A percentile compares a stretch with the other conserved stretches of the same genome.
phyloP scores from a whole-genome alignment of 2,329 filamentous ascomycete species.

The Alternaria sp. region DNA sequence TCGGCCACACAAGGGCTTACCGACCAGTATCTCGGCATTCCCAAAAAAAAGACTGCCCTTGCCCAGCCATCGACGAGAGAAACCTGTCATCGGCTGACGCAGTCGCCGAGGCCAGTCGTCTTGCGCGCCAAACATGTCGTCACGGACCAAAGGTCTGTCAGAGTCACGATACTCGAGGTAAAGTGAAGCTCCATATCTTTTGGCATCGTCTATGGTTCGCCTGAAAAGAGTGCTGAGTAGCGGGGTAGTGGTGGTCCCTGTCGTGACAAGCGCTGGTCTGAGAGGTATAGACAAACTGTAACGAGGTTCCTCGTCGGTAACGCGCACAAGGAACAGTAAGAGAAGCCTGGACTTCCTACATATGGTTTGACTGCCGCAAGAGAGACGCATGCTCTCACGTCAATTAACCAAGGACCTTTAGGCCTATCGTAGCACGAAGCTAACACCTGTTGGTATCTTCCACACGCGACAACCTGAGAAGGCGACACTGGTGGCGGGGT shows the following conservation, averaged over 20 bases:
- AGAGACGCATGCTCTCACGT: slow-evolving; percentile 32
- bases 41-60: slow-evolving; percentile 1
- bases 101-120: slow-evolving; percentile 9
- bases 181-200: slow-evolving; percentile 19
- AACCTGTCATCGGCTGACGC: not conserved
- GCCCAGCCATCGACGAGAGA: not conserved
- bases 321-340: slow-evolving; percentile 15
- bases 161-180: slow-evolving; percentile 17
- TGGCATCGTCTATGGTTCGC: slow-evolving; percentile 20
- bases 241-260: slow-evolving; percentile 11
- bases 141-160: slow-evolving; percentile 24
- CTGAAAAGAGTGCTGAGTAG: slow-evolving; percentile 18
- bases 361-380: slow-evolving; percentile 23
- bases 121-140: slow-evolving; percentile 13
- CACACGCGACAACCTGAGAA: slow-evolving; percentile 36
- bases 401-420: slow-evolving; percentile 37
- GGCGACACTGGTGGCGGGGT: slow-evolving; percentile 38
- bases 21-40: slow-evolving; percentile 12
- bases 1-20: slow-evolving; percentile 23
- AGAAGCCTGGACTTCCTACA: slow-evolving; percentile 27
- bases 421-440: slow-evolving; percentile 36
- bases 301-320: not conserved
- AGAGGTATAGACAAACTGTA: not conserved
- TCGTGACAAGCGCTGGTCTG: not conserved
- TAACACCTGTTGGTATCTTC: slow-evolving; percentile 42